phyloP scores from a whole-genome alignment of 805 yeast genomes.

The Candida taoyuanica region DNA sequence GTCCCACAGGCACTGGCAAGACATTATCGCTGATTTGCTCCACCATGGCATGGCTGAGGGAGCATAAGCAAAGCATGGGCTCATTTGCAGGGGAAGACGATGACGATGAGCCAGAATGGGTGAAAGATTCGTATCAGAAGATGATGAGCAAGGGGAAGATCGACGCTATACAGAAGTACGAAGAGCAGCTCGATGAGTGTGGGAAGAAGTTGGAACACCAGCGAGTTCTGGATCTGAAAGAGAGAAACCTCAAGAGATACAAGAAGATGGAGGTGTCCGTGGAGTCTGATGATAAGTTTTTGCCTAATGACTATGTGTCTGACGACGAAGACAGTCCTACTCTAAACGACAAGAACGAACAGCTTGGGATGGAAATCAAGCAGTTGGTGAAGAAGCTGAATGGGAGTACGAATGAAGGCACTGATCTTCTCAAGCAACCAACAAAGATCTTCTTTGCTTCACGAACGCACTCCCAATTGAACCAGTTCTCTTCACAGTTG shows the following conservation, averaged over 20 bases:
- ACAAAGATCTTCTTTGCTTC: slow-evolving; percentile 67
- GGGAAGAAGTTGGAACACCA: slow-evolving; percentile 16
- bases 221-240: slow-evolving; percentile 8
- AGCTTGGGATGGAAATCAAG: slow-evolving; percentile 44
- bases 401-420: slow-evolving; percentile 16
- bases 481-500: slow-evolving; percentile 75
- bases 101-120: slow-evolving; percentile 71
- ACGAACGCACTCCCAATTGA: slow-evolving; percentile 85
- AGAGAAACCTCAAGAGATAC: slow-evolving; percentile 17
- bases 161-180: slow-evolving; percentile 31
- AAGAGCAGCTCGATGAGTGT: slow-evolving; percentile 30
- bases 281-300: slow-evolving; percentile 35
- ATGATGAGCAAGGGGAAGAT: slow-evolving; percentile 24
- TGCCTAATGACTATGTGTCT: slow-evolving; percentile 36
- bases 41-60: slow-evolving; percentile 75
- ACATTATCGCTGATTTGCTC: slow-evolving; percentile 85
- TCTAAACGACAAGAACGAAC: slow-evolving; percentile 27
- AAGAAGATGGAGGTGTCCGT: slow-evolving; percentile 22
- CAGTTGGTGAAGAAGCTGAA: slow-evolving; percentile 41
- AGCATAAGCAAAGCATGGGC: slow-evolving; percentile 27
- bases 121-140: slow-evolving; percentile 36
- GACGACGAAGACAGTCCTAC: slow-evolving; percentile 24
- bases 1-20: slow-evolving; percentile 95
- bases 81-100: slow-evolving; percentile 32
- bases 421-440: slow-evolving; percentile 28